phyloP scores from a whole-genome alignment of 495 filamentous ascomycete genomes.

The Penicillium robsamsonii region DNA sequence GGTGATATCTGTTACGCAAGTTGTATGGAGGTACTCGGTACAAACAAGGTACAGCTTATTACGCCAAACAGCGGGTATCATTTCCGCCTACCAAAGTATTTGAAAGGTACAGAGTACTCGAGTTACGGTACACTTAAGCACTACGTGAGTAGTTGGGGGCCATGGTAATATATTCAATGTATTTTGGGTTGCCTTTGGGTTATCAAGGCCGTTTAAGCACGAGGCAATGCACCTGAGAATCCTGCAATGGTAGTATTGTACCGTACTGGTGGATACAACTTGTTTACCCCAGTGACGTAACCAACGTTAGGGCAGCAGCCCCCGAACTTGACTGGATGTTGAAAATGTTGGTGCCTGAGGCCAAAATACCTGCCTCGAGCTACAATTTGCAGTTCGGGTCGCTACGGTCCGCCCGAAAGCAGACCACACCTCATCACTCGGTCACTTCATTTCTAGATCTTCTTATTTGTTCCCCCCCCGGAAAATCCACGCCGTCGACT shows the following conservation, averaged over 20 bases:
- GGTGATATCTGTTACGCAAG: conserved; percentile 22
- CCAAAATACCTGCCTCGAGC: conserved; percentile 8
- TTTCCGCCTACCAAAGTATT: conserved; percentile 5
- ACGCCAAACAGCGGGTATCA: conserved; percentile 1
- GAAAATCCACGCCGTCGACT: conserved; percentile 33
- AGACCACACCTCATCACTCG: conserved; percentile 41
- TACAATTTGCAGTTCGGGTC: conserved; percentile 31
- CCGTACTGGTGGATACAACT: conserved; percentile 23
- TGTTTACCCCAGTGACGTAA: conserved; percentile 38
- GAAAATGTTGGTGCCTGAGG: conserved; percentile 12
- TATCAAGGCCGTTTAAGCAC: not conserved
- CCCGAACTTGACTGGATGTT: conserved; percentile 6
- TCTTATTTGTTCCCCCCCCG: conserved; percentile 37
- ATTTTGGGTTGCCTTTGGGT: not conserved
- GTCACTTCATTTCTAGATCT: conserved; percentile 39
- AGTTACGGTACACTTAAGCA: not conserved
- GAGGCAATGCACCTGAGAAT: not conserved
- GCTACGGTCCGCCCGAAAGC: conserved; percentile 31
- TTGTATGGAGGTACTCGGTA: conserved; percentile 21
- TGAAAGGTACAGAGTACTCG: not conserved
- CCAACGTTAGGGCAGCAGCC: conserved; percentile 24
- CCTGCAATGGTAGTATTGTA: conserved; percentile 3
- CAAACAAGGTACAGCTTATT: conserved; percentile 10
- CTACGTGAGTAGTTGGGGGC: conserved; percentile 7
- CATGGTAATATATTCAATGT: not conserved